Evolutionary conservation across 2,329 filamentous ascomycete genomes (phyloP).

Genomic region (Exserohilum turcica): DNA sequence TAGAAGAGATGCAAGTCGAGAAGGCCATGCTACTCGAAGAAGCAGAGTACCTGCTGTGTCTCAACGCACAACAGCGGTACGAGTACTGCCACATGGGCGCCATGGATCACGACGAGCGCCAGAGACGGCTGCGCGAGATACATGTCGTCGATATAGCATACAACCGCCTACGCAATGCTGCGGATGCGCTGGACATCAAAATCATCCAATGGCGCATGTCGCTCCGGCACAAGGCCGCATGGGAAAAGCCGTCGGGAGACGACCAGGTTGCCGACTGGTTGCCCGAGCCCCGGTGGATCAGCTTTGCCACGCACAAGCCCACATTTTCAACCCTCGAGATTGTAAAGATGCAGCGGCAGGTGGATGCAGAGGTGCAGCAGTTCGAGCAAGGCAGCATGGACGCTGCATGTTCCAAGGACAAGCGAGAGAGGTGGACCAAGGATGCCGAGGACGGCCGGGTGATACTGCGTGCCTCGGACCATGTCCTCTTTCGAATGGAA

Average conservation of each 20-base stretch:
- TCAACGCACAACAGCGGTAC: conserved; percentile 28
- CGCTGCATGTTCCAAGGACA: conserved; percentile 7
- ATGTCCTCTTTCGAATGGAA: conserved; percentile 19
- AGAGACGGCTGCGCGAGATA: conserved; percentile 23
- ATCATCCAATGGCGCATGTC: conserved; percentile 23
- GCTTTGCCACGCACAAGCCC: conserved; percentile 19
- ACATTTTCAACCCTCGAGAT: conserved; percentile 26
- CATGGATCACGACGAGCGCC: conserved; percentile 23
- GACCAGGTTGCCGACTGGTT: conserved; percentile 17
- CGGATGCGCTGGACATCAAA: conserved; percentile 22
- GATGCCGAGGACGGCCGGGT: conserved; percentile 31
- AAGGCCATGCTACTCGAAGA: conserved; percentile 23
- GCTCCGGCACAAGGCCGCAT: conserved; percentile 26
- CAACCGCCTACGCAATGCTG: conserved; percentile 23
- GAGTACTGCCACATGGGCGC: conserved; percentile 24
- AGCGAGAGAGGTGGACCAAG: conserved; percentile 22
- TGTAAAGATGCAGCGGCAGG: conserved; percentile 20
- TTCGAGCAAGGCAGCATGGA: conserved; percentile 24
- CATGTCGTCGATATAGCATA: conserved; percentile 27
- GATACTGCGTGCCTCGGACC: conserved; percentile 26
- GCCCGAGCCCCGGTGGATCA: conserved; percentile 5
- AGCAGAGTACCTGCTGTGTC: conserved; percentile 25
- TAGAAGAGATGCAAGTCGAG: conserved; percentile 23
- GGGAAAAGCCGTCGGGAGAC: conserved; percentile 4
- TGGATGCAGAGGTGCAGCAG: conserved; percentile 21